Base-by-base conservation (phyloP, 768 basidiomycete species). In the Exsudoporus frostii region DNA sequence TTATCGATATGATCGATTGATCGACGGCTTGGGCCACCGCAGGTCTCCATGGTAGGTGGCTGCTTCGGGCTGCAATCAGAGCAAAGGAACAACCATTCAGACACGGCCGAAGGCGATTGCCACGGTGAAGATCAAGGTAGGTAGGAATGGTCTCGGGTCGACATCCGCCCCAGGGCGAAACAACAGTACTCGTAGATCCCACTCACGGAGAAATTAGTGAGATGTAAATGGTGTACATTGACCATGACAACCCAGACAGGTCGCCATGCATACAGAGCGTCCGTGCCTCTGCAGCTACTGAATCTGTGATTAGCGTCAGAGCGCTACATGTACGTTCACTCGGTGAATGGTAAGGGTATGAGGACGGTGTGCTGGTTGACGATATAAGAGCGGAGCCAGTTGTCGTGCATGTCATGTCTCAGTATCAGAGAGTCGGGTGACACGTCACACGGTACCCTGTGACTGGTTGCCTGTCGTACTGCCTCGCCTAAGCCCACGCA, bases 401-500 rank as follows among this genome's bases (percentile, higher is more conserved):
- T n/a, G n/a, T n/a, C n/a, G n/a, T n/a, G n/a, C n/a, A n/a, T n/a
- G n/a, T n/a, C n/a, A n/a, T n/a, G n/a, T n/a, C n/a, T n/a, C n/a
- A n/a, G n/a, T n/a, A n/a, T n/a, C n/a, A n/a, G n/a, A n/a, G n/a
- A n/a, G n/a, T n/a, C n/a, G n/a, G n/a, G n/a, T 67, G 54, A 69
- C 57, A n/a, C 5, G 56, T 67, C 51, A 64, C 61, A 20, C 41
- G 5, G 11, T 24, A 24, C 14, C 22, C 8, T 41, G 63, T 48
- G 65, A 69, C 56, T 41, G 37, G 37, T 51, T 43, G 39, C 40
- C 32, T 4, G 48, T 30, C 25, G n/a, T 53, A 67, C 54, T 25
- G 60, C 58, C 55, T 55, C 48, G 13, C 45, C 48, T 25, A 10
- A 41, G 32, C 11, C 38, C 40, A 42, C 60, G 51, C 67, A 67